phyloP scores from a whole-genome alignment of 2,329 filamentous ascomycete species.

The Fusarium tanahbumbuense region DNA sequence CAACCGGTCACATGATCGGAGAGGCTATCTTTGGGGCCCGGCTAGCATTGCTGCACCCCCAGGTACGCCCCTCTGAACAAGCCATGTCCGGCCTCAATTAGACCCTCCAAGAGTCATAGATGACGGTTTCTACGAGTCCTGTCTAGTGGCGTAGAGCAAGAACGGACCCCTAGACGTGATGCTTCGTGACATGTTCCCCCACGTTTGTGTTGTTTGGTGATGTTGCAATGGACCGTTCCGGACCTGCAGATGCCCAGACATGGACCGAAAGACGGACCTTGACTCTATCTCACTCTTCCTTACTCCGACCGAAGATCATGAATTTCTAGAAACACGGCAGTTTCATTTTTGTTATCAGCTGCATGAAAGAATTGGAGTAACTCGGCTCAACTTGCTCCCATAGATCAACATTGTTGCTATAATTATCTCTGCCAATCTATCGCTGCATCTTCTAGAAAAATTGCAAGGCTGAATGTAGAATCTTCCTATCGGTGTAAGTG shows the following conservation, averaged over 20 bases:
- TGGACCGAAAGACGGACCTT: neutral
- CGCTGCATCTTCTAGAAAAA: neutral
- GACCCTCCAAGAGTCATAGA: conserved; percentile 32
- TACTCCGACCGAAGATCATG: conserved; percentile 7
- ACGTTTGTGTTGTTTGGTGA: conserved; percentile 18
- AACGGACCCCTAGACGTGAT: conserved; percentile 2
- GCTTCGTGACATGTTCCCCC: conserved; percentile 19
- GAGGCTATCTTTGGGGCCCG: conserved; percentile 33
- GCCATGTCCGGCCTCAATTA: conserved; percentile 36
- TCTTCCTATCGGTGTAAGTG: conserved; percentile 4
- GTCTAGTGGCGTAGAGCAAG: conserved; percentile 8
- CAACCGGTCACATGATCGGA: conserved; percentile 36
- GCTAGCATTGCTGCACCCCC: conserved; percentile 27
- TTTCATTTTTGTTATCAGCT: conserved; percentile 5
- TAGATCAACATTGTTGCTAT: neutral
- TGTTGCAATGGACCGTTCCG: conserved; percentile 32
- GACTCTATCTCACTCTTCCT: neutral
- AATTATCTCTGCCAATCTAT: neutral
- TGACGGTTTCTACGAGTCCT: conserved; percentile 19
- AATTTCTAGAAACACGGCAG: conserved; percentile 13
- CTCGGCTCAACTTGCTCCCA: conserved; percentile 20
- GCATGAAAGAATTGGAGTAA: neutral
- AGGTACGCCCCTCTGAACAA: conserved; percentile 13
- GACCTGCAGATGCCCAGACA: conserved; percentile 27
- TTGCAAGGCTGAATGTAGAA: conserved; percentile 2